Evolutionary conservation across 2,329 filamentous ascomycete genomes (phyloP), one percentile per base, ranked within the genome.

Genomic region (Biscogniauxia mediterranea): DNA sequence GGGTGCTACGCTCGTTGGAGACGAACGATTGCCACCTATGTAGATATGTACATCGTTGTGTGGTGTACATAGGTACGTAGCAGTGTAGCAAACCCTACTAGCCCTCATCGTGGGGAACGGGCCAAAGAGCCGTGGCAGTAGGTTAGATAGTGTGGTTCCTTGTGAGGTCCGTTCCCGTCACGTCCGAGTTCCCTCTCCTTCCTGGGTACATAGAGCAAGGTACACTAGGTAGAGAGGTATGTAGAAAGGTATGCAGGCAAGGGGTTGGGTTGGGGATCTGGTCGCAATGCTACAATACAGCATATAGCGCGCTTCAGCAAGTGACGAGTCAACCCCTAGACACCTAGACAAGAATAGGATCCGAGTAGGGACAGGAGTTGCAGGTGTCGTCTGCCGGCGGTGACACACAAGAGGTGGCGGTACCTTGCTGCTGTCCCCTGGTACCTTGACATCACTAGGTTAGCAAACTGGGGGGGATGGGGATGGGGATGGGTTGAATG

Each of bases 401-500:
- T 38, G 50, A 54, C 55, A 50, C 56, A 51, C 50, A 50, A 63
- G 49, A 17, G 54, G 15, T 58, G 11, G 55, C 55, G 32, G 52
- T 38, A 63, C 64, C 64, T 65, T 65, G 64, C 61, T 62, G 61
- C 50, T 63, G 32, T 57, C 55, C 62, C 64, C 52, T 54, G 64
- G 57, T 61, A 62, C 60, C 63, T 63, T 66, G 38, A 46, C 38
- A 46, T 46, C 38, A 46, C 38, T 46, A 56, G 17, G 32, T 11
- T 46, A 56, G 17, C 49, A 21, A 25, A 26, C 19, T n/a, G 23
- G 19, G 52, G 20, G 11, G 32, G 28, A 55, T 21, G n/a, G 53
- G 52, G 61, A 19, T 55, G 56, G 58, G 53, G 59, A 58, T 58
- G 46, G 51, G 55, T n/a, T n/a, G n/a, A n/a, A n/a, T n/a, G n/a